Base-by-base conservation (phyloP, 441 rosid species). In the Pelargonium cotyledonis region DNA sequence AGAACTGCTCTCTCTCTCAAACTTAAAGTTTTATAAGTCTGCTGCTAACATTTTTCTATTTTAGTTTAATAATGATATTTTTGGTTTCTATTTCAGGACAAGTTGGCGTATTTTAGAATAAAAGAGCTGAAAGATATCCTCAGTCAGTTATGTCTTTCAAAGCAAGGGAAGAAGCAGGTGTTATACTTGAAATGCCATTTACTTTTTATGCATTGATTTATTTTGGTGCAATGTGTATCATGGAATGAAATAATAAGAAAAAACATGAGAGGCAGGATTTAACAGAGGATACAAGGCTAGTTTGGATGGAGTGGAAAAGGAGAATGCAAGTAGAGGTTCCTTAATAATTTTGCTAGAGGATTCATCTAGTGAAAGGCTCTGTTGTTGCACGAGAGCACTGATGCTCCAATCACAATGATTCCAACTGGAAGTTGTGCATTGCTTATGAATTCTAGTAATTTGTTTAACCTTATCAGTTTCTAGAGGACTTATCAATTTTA, bases 131-230 rank as follows among this genome's bases (percentile, higher is more conserved):
- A 92, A 82, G 97, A 95, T 84, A 92, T 89, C 70, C 87, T 95
- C 12, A 82, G 91, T 69, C 89, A 85, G 68, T 77, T 95, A 65
- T 89, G 96, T 65, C 92, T 90, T 70, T 88, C 99, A 71, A 95
- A 95, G 84, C 99, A 95, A 77, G 99, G 99, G 71, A 92, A 86
- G 84, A 95, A 90, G 74, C 97, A 92, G 96, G 99, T 91, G 65
- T 62, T 72, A 18, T 72, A 44, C 55, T 41, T 65, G 63, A 21
- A 57, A 53, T 49, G 0, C 65, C 51, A 63, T 64, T 11, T 51
- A 23, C 43, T 75, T 35, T 43, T 40, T 31, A 19, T 70, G 60
- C 15, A 16, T n/a, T 62, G 10, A 15, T 19, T 43, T 26, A 8
- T 47, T 64, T 12, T 12, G 62, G 21, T 53, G 35, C 55, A 18